Conservation (phyloP, 2,329 filamentous ascomycete species). For the Trichoderma aggressivum region DNA sequence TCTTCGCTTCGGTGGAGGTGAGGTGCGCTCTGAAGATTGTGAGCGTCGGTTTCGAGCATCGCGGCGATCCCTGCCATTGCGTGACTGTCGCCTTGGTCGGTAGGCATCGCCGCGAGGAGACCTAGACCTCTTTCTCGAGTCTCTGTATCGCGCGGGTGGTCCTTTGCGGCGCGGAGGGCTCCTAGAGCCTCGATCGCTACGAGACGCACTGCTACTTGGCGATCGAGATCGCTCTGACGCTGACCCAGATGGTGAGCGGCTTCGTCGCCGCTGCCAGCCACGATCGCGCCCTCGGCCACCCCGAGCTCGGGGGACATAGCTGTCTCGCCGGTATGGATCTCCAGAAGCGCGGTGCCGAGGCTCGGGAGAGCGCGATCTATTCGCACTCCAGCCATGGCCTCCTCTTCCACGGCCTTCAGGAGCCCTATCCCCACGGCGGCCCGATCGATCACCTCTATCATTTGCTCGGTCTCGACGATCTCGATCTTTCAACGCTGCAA, state of each 20-base stretch:
- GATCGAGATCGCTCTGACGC: conserved; percentile 34
- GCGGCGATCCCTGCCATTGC: conserved; percentile 23
- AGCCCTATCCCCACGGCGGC: conserved; percentile 51
- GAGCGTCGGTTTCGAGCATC: conserved; percentile 30
- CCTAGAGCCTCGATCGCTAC: conserved; percentile 32
- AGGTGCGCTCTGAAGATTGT: conserved; percentile 36
- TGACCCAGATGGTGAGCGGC: conserved; percentile 35
- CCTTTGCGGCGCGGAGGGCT: conserved; percentile 35
- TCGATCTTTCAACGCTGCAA: conserved; percentile 64
- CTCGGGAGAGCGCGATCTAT: conserved; percentile 48
- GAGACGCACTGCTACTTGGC: conserved; percentile 32
- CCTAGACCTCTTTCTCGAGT: conserved; percentile 39
- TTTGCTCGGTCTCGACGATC: conserved; percentile 55
- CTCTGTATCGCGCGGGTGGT: conserved; percentile 32
- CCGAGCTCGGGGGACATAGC: conserved; percentile 51
- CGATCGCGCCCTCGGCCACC: conserved; percentile 40
- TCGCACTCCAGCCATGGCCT: conserved; percentile 33
- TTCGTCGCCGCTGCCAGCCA: conserved; percentile 34
- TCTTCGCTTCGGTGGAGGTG: conserved; percentile 48
- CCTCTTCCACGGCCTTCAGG: conserved; percentile 43
- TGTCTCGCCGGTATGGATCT: conserved; percentile 47
- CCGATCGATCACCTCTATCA: conserved; percentile 52
- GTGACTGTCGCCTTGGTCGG: conserved; percentile 25
- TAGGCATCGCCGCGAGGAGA: conserved; percentile 35
- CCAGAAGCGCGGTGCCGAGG: conserved; percentile 42